Evolutionary conservation across 371 early-diverging fungal genomes (phyloP).

Genomic region (Apophysomyces elegans): DNA sequence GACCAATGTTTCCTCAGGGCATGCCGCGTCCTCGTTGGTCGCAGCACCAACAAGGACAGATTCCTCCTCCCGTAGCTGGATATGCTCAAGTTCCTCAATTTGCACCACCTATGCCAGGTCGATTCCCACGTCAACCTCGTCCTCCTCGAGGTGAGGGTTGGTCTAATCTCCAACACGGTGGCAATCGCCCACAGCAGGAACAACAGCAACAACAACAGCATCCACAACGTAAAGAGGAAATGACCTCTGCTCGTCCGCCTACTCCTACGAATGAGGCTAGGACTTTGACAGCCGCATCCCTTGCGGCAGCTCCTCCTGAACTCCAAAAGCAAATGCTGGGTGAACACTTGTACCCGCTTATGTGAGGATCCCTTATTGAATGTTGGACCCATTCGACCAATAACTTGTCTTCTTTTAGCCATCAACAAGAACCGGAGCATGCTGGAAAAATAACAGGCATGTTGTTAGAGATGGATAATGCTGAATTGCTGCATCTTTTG

Average conservation of each 20-base stretch:
- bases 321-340: slow-evolving; percentile 96
- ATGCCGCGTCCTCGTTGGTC: slow-evolving; percentile 80
- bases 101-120: slow-evolving; percentile 45
- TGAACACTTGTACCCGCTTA: slow-evolving; percentile 91
- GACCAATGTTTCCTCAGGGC: slow-evolving; percentile 73
- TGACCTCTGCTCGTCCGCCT: slow-evolving; percentile 20
- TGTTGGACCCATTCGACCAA: background rate
- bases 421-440: slow-evolving; percentile 65
- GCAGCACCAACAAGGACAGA: slow-evolving; percentile 64
- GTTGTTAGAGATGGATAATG: slow-evolving; percentile 98
- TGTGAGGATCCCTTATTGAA: slow-evolving; percentile 29
- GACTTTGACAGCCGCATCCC: slow-evolving; percentile 75
- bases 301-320: slow-evolving; percentile 83
- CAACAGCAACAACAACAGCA: background rate
- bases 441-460: slow-evolving; percentile 99
- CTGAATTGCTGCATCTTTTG: slow-evolving; percentile 88
- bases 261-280: slow-evolving; percentile 33
- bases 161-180: background rate
- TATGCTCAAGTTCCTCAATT: slow-evolving; percentile 58
- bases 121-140: slow-evolving; percentile 55
- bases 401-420: slow-evolving; percentile 16
- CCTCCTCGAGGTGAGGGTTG: slow-evolving; percentile 62
- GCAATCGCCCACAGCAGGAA: slow-evolving; percentile 54
- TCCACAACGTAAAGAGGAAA: background rate
- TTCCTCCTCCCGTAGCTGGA: slow-evolving; percentile 43